Percentiles rank a stretch among this genome's conserved stretches.
phyloP scores from a whole-genome alignment of 208 protist genomes.

The Phytomonas francai region DNA sequence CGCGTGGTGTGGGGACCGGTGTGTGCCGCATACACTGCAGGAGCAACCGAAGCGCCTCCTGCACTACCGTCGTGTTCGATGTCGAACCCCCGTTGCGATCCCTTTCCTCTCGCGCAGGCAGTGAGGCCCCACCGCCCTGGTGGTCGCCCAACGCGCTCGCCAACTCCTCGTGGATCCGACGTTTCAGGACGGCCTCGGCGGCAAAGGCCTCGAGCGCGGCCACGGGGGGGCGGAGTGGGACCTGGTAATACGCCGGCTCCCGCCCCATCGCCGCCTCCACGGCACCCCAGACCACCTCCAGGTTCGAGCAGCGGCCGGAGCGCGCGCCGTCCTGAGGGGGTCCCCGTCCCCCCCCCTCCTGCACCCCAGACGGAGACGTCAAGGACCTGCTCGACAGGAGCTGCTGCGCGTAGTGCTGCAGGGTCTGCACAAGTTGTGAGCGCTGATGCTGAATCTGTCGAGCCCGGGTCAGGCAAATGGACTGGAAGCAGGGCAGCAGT shows the following conservation, averaged over 20 bases:
- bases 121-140: neutral
- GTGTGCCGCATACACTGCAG: neutral
- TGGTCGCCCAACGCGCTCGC: neutral
- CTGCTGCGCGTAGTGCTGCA: constrained; percentile 19
- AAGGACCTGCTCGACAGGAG: constrained; percentile 4
- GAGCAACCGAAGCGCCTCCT: neutral
- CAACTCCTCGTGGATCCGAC: constrained; percentile 17
- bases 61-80: constrained; percentile 1
- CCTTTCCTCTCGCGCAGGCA: neutral
- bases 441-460: constrained; percentile 28
- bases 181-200: constrained; percentile 18
- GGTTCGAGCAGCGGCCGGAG: neutral
- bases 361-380: neutral
- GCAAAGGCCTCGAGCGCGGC: constrained; percentile 15
- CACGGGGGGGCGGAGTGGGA: constrained; percentile 22
- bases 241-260: constrained; percentile 18
- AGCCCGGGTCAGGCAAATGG: constrained; percentile 20
- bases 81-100: neutral
- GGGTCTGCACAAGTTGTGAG: constrained; percentile 21
- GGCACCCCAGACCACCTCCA: constrained; percentile 13
- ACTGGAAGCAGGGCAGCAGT: constrained; percentile 15
- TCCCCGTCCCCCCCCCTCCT: neutral
- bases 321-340: neutral
- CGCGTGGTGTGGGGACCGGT: neutral
- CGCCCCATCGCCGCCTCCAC: constrained; percentile 16